Evolutionary conservation across 2,329 filamentous ascomycete genomes (phyloP).

Genomic region (Colletotrichum costaricense): DNA sequence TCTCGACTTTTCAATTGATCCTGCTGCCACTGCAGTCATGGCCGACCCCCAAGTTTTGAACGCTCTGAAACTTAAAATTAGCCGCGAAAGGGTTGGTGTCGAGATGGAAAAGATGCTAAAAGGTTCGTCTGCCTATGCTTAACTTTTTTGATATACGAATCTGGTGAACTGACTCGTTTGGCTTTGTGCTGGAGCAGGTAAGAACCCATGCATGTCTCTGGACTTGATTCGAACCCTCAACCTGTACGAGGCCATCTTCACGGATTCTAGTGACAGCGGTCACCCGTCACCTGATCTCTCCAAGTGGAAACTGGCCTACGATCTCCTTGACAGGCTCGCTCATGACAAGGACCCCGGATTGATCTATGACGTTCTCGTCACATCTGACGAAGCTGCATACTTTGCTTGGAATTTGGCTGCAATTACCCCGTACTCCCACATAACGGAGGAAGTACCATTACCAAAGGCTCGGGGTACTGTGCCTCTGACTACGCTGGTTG

Average conservation of each 20-base stretch:
- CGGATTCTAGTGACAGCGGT: slow-evolving; percentile 69
- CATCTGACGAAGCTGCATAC: slow-evolving; percentile 73
- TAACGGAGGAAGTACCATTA: slow-evolving; percentile 53
- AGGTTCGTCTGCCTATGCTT: slow-evolving; percentile 54
- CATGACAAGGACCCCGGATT: slow-evolving; percentile 56
- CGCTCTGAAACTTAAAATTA: slow-evolving; percentile 89
- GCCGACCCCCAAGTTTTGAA: slow-evolving; percentile 79
- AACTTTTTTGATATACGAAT: background rate
- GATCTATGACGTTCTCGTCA: slow-evolving; percentile 66
- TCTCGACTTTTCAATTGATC: slow-evolving; percentile 82
- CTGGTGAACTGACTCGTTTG: background rate
- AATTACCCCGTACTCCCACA: slow-evolving; percentile 77
- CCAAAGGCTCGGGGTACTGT: slow-evolving; percentile 57
- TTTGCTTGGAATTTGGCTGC: slow-evolving; percentile 82
- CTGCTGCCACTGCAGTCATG: slow-evolving; percentile 78
- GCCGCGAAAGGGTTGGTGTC: slow-evolving; percentile 85
- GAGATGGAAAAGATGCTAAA: slow-evolving; percentile 94
- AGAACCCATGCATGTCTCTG: slow-evolving; percentile 71
- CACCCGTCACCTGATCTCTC: slow-evolving; percentile 66
- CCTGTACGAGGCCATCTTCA: slow-evolving; percentile 80
- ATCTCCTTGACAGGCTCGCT: slow-evolving; percentile 67
- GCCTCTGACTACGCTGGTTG: slow-evolving; percentile 68
- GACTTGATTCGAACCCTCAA: slow-evolving; percentile 73
- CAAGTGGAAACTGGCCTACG: slow-evolving; percentile 73
- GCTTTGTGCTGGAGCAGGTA: slow-evolving; percentile 52